A percentile compares a stretch with the other conserved stretches of the same genome.
Conservation (phyloP, 1,284 basidiomycete genomes). For the Malassezia dermatis region DNA sequence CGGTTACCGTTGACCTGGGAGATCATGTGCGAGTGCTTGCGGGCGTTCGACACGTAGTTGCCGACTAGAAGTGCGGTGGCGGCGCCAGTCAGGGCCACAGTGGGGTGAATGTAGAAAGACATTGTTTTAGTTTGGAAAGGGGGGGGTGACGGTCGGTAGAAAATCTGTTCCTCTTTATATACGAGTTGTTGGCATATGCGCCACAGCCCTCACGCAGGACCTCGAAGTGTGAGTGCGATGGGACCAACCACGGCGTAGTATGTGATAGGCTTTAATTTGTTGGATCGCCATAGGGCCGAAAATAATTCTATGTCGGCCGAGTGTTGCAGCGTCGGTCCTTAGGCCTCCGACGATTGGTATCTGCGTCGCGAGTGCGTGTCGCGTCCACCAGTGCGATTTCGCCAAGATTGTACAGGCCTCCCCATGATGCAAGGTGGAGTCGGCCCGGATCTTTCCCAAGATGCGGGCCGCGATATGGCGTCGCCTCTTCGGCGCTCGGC, state of each 20-base stretch:
- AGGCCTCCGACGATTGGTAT: neutral
- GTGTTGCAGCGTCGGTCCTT: neutral
- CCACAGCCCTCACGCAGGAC: neutral
- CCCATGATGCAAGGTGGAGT: neutral
- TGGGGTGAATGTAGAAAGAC: neutral
- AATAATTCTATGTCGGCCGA: neutral
- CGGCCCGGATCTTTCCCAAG: neutral
- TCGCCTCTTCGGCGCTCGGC: conserved; percentile 12
- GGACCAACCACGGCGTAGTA: neutral
- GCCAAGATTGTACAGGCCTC: neutral
- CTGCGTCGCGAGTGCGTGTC: neutral
- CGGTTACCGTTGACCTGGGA: conserved; percentile 5
- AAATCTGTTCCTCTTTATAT: neutral
- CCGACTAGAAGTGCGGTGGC: neutral
- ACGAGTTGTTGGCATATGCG: neutral
- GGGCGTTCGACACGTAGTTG: neutral
- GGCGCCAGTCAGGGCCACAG: neutral
- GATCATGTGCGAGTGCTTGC: neutral
- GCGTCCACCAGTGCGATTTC: neutral
- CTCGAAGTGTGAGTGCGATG: neutral
- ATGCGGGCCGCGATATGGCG: neutral
- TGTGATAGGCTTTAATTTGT: neutral
- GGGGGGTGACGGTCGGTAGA: neutral
- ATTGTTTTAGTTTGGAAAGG: neutral
- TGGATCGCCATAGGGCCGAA: neutral